These are phyloP conservation scores for Obelidium mucronatum DNA, from an alignment of 192 early-diverging fungal genomes.

Conservation along the genomic window DNA sequence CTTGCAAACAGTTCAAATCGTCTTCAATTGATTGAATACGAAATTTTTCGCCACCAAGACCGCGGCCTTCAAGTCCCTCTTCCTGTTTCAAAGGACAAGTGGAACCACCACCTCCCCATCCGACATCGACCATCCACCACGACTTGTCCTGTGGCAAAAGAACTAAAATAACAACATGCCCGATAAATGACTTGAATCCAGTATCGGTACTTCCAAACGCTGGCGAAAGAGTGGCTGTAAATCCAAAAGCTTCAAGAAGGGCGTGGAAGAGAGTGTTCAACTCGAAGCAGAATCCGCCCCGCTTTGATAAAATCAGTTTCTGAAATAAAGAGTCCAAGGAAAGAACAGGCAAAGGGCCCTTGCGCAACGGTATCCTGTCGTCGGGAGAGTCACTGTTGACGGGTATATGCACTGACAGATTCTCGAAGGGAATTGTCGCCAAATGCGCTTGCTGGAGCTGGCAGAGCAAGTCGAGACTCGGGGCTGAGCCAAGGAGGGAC, in stretches of 20 bases:
- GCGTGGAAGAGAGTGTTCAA: neutral
- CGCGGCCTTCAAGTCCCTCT: neutral
- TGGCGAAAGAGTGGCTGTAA: neutral
- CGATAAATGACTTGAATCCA: neutral
- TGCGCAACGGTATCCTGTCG: neutral
- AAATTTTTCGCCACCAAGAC: neutral
- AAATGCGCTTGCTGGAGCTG: neutral
- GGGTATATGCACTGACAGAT: neutral
- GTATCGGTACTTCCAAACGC: neutral
- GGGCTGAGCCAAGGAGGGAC: too few species aligned
- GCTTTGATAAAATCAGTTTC: neutral
- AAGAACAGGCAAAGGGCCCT: neutral
- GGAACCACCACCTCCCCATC: neutral
- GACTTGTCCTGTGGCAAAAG: neutral
- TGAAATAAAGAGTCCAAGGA: neutral
- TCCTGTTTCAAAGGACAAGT: neutral
- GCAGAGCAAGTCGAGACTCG: neutral
- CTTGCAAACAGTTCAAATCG: neutral
- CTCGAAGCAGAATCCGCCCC: neutral
- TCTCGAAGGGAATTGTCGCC: neutral
- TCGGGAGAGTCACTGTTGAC: neutral
- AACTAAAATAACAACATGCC: neutral
- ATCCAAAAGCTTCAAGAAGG: neutral
- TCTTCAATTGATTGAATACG: neutral
- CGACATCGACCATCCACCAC: constrained; percentile 1